Conservation (phyloP, 2,329 filamentous ascomycete species). For the Furcasterigmium sp. region DNA sequence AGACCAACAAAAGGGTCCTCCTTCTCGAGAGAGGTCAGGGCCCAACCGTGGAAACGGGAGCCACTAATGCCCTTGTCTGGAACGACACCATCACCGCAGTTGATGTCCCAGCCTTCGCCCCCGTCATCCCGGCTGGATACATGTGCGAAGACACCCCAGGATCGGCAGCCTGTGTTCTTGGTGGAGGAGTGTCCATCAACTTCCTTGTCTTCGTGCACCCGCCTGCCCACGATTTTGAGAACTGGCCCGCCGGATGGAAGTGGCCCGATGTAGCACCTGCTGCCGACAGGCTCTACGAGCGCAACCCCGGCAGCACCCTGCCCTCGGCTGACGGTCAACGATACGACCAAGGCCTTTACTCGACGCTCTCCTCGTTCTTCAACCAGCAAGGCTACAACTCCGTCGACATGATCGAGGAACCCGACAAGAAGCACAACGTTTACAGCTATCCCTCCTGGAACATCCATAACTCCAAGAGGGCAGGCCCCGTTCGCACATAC, state of each 20-base stretch:
- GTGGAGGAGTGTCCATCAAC: constrained; percentile 22
- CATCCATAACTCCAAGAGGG: not conserved
- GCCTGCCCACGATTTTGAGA: constrained; percentile 3
- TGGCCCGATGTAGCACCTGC: constrained; percentile 12
- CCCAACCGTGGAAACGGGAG: constrained; percentile 10
- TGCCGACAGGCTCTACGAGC: constrained; percentile 12
- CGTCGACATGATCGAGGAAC: constrained; percentile 11
- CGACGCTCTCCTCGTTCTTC: constrained; percentile 11
- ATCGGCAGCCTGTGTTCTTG: constrained; percentile 23
- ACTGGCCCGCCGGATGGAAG: constrained; percentile 13
- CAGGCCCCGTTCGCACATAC: constrained; percentile 25
- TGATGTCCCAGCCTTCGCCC: constrained; percentile 15
- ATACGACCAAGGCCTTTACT: constrained; percentile 12
- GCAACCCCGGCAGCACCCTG: constrained; percentile 11
- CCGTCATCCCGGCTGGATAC: constrained; percentile 8
- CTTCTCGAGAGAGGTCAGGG: constrained; percentile 10
- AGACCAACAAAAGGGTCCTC: constrained; percentile 13
- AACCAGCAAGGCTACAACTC: constrained; percentile 11
- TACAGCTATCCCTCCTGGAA: constrained; percentile 13
- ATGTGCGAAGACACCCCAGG: constrained; percentile 20
- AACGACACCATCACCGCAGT: constrained; percentile 16
- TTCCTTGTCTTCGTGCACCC: constrained; percentile 19
- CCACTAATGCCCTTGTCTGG: constrained; percentile 17
- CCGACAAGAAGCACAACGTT: constrained; percentile 11
- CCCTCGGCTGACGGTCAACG: constrained; percentile 11